phyloP scores from a whole-genome alignment of 2,329 filamentous ascomycete genomes.

The Fonsecaea monophora region DNA sequence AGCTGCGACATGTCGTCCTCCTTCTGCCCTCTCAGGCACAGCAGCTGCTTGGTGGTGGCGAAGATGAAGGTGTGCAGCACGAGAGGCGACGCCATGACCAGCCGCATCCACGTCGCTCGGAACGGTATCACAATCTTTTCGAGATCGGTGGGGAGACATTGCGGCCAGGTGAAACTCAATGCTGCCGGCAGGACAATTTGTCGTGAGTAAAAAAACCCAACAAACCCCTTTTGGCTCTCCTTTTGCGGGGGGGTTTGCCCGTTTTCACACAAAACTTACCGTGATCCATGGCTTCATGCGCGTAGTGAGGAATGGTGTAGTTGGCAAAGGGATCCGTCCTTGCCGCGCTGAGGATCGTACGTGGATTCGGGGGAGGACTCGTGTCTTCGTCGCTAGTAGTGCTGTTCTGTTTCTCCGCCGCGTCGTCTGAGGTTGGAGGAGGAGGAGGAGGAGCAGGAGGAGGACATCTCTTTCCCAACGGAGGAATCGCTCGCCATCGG shows the following conservation, averaged over 20 bases:
- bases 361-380: background rate
- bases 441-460: too few species aligned
- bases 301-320: slow-evolving; percentile 13
- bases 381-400: slow-evolving; percentile 4
- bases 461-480: background rate
- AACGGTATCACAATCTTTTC: slow-evolving; percentile 8
- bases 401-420: background rate
- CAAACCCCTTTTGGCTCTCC: background rate
- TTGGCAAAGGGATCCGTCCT: slow-evolving; percentile 13
- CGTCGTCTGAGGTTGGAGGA: background rate
- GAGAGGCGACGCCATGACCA: slow-evolving; percentile 17
- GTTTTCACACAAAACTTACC: slow-evolving; percentile 1
- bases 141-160: slow-evolving; percentile 10
- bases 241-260: too few species aligned
- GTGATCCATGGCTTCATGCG: slow-evolving; percentile 20
- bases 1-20: slow-evolving; percentile 18
- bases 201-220: background rate
- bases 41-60: slow-evolving; percentile 16
- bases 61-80: slow-evolving; percentile 22
- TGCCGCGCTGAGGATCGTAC: background rate
- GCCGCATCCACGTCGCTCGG: slow-evolving; percentile 7
- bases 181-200: background rate
- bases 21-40: slow-evolving; percentile 10
- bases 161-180: slow-evolving; percentile 20
- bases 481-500: slow-evolving; percentile 10